Conservation (phyloP, 176 grass and related monocot genomes). For the Phoenix roebelenii region DNA sequence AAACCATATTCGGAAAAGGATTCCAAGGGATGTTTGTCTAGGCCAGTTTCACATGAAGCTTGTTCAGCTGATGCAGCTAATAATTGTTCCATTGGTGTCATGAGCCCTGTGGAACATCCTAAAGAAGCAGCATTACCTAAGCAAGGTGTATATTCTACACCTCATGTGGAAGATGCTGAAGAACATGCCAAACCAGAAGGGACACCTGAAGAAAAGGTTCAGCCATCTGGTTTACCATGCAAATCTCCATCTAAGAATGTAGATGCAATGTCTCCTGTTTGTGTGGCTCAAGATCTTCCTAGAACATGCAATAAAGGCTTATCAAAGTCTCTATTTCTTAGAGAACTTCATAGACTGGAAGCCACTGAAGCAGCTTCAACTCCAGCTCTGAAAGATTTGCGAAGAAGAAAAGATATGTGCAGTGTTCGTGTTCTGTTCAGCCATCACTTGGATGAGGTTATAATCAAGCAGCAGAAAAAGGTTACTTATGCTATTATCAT, state of each 20-base stretch:
- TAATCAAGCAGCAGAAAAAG: slow-evolving; percentile 80
- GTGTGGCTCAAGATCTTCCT: slow-evolving; percentile 44
- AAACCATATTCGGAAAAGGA: too few relatives aligned
- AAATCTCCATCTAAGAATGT: slow-evolving; percentile 32
- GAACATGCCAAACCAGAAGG: slow-evolving; percentile 15
- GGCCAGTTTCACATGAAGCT: too few relatives aligned
- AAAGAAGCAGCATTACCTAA: slow-evolving; percentile 18
- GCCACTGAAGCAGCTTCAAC: slow-evolving; percentile 20
- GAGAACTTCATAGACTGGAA: slow-evolving; percentile 52
- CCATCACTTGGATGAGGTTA: slow-evolving; percentile 64
- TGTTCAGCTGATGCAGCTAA: too few relatives aligned
- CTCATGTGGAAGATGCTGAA: slow-evolving; percentile 14
- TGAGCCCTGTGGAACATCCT: neutral
- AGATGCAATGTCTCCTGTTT: slow-evolving; percentile 56
- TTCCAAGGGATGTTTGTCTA: too few relatives aligned
- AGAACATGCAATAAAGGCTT: slow-evolving; percentile 37
- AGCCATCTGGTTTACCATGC: slow-evolving; percentile 10
- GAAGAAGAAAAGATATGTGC: slow-evolving; percentile 53
- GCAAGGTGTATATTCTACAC: neutral
- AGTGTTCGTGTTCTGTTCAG: slow-evolving; percentile 61
- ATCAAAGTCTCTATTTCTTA: slow-evolving; percentile 33
- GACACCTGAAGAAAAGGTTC: slow-evolving; percentile 15
- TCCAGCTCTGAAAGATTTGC: slow-evolving; percentile 32
- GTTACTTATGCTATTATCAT: slow-evolving; percentile 17
- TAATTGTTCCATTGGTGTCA: too few relatives aligned